A percentile compares a stretch with the other conserved stretches of the same genome.
Evolutionary conservation across 1,139 yeast genomes (phyloP).

Genomic region (Kodamaea alishanica): DNA sequence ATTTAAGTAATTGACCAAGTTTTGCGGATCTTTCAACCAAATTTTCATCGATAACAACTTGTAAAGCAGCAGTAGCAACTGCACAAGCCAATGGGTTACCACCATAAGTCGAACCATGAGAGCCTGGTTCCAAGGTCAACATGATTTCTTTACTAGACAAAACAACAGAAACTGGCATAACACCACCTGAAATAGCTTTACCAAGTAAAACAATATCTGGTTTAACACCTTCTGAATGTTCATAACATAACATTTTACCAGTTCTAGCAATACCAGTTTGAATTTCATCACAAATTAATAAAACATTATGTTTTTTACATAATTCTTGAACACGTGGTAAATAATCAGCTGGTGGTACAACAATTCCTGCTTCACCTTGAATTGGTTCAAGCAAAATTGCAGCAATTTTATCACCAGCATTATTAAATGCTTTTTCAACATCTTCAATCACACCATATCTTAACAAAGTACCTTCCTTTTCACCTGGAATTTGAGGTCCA

Average conservation of each 20-base stretch:
- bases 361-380: constrained; percentile 98
- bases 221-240: constrained; percentile 72
- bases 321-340: constrained; percentile 67
- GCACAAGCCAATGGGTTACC: constrained; percentile 96
- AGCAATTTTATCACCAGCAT: constrained; percentile 87
- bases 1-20: constrained; percentile 68
- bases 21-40: constrained; percentile 73
- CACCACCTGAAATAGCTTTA: constrained; percentile 95
- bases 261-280: constrained; percentile 98
- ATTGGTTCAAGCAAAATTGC: constrained; percentile 93
- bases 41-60: constrained; percentile 84
- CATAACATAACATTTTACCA: constrained; percentile 88
- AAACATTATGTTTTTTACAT: constrained; percentile 79
- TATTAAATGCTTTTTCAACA: constrained; percentile 74
- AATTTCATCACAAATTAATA: constrained; percentile 92
- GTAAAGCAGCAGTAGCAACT: constrained; percentile 90
- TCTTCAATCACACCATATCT: constrained; percentile 85
- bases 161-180: constrained; percentile 87
- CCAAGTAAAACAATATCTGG: constrained; percentile 90
- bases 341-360: constrained; percentile 86
- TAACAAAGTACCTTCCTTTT: constrained; percentile 47
- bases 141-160: constrained; percentile 83
- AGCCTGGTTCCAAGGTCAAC: constrained; percentile 90
- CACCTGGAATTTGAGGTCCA: constrained; percentile 76
- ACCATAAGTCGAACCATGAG: constrained; percentile 97